phyloP scores from a whole-genome alignment of 2,329 filamentous ascomycete genomes.

The Zymoseptoria passerinii region DNA sequence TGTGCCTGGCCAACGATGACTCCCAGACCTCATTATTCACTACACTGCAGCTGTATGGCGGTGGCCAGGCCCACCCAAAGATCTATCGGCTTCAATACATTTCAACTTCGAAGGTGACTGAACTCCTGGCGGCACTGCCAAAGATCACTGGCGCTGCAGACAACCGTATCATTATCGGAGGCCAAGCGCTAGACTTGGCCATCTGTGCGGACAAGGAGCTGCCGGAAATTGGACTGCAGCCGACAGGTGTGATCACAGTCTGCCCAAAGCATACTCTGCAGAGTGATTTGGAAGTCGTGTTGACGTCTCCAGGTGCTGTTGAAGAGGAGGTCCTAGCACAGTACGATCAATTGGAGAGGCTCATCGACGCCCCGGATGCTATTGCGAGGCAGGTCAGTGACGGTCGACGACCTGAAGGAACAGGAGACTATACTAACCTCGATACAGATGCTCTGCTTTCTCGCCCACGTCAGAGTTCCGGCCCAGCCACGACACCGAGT shows the following conservation, averaged over 20 bases:
- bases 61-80: conserved; percentile 12
- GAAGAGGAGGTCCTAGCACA: conserved; percentile 74
- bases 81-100: conserved; percentile 11
- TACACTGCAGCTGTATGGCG: conserved; percentile 16
- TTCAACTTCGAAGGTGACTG: conserved; percentile 10
- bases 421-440: not conserved
- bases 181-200: conserved; percentile 15
- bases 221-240: conserved; percentile 13
- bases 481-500: conserved; percentile 43
- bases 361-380: conserved; percentile 59
- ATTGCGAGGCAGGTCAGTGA: conserved; percentile 31
- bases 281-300: conserved; percentile 20
- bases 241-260: conserved; percentile 20
- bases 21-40: conserved; percentile 7
- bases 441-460: conserved; percentile 55
- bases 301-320: conserved; percentile 41
- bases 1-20: not conserved
- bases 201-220: conserved; percentile 10
- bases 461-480: conserved; percentile 46
- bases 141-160: conserved; percentile 17
- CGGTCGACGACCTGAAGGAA: not conserved
- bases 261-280: conserved; percentile 19
- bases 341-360: conserved; percentile 75
- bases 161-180: conserved; percentile 20
- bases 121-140: conserved; percentile 18